Evolutionary conservation across 202 grass and related monocot genomes (phyloP), one percentile per base, ranked within the genome.

Genomic region (Schoenoplectus tabernaemontani): DNA sequence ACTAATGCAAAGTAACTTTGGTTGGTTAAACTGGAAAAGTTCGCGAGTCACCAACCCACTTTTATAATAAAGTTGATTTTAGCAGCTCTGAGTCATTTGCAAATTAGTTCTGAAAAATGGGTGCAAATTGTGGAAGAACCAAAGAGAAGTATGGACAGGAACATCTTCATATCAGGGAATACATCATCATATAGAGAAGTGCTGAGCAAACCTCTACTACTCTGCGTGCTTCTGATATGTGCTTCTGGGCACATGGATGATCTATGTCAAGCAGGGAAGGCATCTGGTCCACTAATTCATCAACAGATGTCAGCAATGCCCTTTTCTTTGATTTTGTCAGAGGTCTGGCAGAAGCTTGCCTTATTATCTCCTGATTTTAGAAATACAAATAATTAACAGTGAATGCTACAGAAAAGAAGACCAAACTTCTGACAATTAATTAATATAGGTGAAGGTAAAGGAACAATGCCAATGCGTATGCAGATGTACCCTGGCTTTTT

Each of bases 221-320:
- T 77, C 79, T 89, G 36, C 70, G 89, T 77, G 88, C 91, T 17
- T 89, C 91, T 81, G 80, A 83, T 66, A 94, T 98, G 81, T 98
- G 87, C 81, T 86, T 98, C 73, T 92, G 90, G 46, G 95, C 95
- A 87, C 91, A 92, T 57, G 91, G 89, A 92, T 98, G 91, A 89
- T 98, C 95, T 78, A 94, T 84, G 61, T 98, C 95, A 75, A 98
- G 91, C 64, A 98, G 91, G 30, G 95, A 98, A 83, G 95, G 89
- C 91, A 98, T 90, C 75, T 88, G 89, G 38, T 86, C 78, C 30
- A 83, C 81, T 57, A 98, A 91, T 81, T 98, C 88, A 90, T 94
- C 86, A 79, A 92, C 79, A 36, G 86, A 89, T 73, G 82, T 77
- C 26, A 94, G 75, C 88, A 98, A 84, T 10, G 91, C 80, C 87